Percentiles rank a stretch among this genome's conserved stretches.
phyloP scores from a whole-genome alignment of 371 early-diverging fungal species.

The Choanephora cucurbitarum region DNA sequence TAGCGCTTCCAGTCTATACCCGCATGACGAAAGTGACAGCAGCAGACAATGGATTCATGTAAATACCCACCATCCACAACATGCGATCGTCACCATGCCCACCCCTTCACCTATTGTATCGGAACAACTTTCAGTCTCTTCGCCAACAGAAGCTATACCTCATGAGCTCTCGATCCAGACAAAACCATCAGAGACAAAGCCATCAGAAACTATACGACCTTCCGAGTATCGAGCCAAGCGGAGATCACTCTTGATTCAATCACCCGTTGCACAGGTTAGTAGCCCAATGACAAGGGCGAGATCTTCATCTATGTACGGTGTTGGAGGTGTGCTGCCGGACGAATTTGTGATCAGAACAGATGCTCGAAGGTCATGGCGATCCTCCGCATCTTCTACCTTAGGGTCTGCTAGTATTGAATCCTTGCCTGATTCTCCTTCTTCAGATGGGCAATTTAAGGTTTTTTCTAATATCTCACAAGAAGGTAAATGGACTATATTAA shows the following conservation, averaged over 20 bases:
- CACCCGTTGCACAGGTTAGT: conserved; percentile 1
- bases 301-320: conserved; percentile 15
- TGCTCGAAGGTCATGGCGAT: conserved; percentile 23
- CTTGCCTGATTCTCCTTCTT: conserved; percentile 19
- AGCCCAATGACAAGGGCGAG: conserved; percentile 12
- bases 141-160: conserved; percentile 1
- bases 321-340: conserved; percentile 30
- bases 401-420: conserved; percentile 21
- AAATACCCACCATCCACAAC: not conserved
- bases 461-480: conserved; percentile 9
- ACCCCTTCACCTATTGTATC: not conserved
- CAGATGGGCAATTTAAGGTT: not conserved
- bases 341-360: conserved; percentile 10
- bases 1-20: conserved; percentile 9
- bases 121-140: not conserved
- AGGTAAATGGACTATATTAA: not conserved
- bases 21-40: conserved; percentile 2
- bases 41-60: not conserved
- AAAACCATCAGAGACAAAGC: not conserved
- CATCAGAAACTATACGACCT: conserved; percentile 34
- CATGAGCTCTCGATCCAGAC: not conserved
- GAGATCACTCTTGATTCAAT: conserved; percentile 40
- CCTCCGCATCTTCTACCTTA: conserved; percentile 20
- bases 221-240: conserved; percentile 53
- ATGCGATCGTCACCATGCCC: not conserved